Evolutionary conservation across 108 stramenopile species (phyloP).

Genomic region (Mediolabrus comicus): DNA sequence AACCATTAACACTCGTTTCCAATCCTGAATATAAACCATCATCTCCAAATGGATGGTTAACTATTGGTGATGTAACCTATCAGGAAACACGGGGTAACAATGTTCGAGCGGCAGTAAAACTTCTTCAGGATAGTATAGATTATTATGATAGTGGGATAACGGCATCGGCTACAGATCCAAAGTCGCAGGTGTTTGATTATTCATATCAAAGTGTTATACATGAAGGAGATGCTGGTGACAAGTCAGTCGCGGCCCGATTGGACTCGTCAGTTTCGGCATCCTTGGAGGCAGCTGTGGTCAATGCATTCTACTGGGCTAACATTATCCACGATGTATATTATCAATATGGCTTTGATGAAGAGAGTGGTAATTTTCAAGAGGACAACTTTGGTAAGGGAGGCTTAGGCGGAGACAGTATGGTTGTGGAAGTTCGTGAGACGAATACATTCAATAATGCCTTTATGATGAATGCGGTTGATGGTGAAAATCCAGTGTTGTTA

Average conservation of each 20-base stretch:
- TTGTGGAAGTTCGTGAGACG: not conserved
- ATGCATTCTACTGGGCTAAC: not conserved
- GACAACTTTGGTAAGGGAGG: conserved; percentile 5
- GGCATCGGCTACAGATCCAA: not conserved
- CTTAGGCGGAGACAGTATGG: not conserved
- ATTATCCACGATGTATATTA: conserved; percentile 1
- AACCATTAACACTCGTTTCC: not conserved
- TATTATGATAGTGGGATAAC: not conserved
- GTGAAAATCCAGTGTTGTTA: not conserved
- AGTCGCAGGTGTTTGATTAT: not conserved
- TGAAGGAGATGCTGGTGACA: not conserved
- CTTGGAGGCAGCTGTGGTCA: not conserved
- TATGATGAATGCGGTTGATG: not conserved
- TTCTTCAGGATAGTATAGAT: not conserved
- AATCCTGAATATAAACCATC: not conserved
- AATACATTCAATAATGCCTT: not conserved
- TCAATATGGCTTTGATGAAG: conserved; percentile 6
- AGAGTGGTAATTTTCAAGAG: conserved; percentile 8
- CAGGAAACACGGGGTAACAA: not conserved
- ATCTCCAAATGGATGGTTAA: not conserved
- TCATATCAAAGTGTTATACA: not conserved
- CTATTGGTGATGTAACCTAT: not conserved
- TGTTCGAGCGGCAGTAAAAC: not conserved
- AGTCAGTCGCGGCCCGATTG: too few relatives aligned
- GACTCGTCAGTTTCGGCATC: not conserved